Evolutionary conservation across 345 rosid genomes (phyloP).

Genomic region (Xanthoceras sorbifolium): DNA sequence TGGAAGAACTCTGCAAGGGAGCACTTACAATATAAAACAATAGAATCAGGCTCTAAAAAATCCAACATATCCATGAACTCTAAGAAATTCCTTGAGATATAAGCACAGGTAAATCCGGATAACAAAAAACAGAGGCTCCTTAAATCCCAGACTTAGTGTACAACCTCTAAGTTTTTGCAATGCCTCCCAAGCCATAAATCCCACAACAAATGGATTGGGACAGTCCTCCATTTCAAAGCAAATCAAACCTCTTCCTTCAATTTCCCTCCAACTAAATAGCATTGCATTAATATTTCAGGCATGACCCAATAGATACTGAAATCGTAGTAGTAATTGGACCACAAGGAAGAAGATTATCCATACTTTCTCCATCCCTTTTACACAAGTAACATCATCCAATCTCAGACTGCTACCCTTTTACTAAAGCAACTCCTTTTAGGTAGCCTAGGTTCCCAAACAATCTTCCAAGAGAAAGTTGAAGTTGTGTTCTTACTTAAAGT

Average conservation of each 20-base stretch:
- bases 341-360: neutral
- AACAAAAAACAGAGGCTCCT: neutral
- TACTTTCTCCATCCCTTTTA: neutral
- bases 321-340: neutral
- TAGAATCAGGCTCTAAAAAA: neutral
- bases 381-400: neutral
- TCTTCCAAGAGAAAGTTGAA: neutral
- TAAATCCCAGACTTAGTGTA: constrained; percentile 1
- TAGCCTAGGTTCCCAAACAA: neutral
- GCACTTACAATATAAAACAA: neutral
- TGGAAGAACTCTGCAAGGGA: neutral
- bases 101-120: neutral
- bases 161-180: neutral
- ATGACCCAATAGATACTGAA: neutral
- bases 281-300: neutral
- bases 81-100: neutral
- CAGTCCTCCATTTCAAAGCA: neutral
- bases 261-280: neutral
- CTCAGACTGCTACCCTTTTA: neutral
- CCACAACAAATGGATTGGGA: neutral
- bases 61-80: neutral
- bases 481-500: neutral
- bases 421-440: neutral
- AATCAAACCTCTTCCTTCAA: neutral
- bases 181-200: neutral